Base-by-base conservation (phyloP, 139 green algal genomes). In the Nannochloris sp. region DNA sequence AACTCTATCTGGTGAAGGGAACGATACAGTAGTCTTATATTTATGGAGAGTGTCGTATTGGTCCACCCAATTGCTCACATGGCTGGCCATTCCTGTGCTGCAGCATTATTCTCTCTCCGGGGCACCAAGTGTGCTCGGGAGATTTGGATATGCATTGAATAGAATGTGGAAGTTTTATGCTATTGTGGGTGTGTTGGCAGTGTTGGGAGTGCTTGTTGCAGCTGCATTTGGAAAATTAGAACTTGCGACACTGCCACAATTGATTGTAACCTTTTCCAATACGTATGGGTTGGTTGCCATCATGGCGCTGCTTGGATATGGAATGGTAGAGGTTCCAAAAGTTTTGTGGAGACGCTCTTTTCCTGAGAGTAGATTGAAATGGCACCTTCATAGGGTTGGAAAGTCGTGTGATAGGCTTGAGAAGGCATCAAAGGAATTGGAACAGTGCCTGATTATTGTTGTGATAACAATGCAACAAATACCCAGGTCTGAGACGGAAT, bases 51-150 rank as follows among this genome's bases (percentile, higher is more conserved):
- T 85, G 6, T 79, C 74, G 0, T 92, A 89, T 73, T 92, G 85
- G 83, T 82, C 84, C 1, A 90, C 85, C 2, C 87, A 93, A 62
- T 70, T 79, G 0, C 69, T 92, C 2, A 94, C 87, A 1, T 97
- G 91, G 91, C 33, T 89, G 9, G 43, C 90, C 5, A 85, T 97
- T n/a, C 91, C 91, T 0, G 76, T 95, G 48, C 80, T 87, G 49
- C 86, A 93, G 55, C 78, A 84, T 17, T 95, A 94, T 63, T 65
- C 74, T n/a, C 82, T 95, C 46, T 83, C 89, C 3, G 91, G 90
- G 2, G 82, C 92, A 62, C 96, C 96, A 70, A 92, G 78, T 2
- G 60, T 85, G 0, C 49, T 71, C 28, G 70, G 58, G 44, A 73
- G 83, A 40, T 64, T 79, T 23, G 40, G 62, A 28, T 77, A 71